Evolutionary conservation across 2,329 filamentous ascomycete genomes (phyloP), one percentile per base, ranked within the genome.

Genomic region (Colletotrichum brevisporum): DNA sequence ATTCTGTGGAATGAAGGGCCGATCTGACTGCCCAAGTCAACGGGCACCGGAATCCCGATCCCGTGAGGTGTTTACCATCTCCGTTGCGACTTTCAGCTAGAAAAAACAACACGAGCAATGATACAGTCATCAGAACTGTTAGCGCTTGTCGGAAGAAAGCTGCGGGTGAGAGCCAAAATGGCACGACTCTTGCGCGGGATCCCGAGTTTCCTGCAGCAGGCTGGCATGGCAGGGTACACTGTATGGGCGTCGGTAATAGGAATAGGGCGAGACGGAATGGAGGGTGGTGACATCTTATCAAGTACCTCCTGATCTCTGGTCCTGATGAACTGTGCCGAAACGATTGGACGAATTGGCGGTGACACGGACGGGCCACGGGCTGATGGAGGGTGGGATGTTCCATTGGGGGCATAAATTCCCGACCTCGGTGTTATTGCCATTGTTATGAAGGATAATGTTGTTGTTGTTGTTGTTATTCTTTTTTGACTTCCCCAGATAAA

Each of bases 201-300:
- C 8, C 31, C 31, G 31, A 36, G 10, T 8, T 10, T 36, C 31
- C 51, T 52, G 43, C 6, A 47, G 15, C n/a, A 47, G 41, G 51
- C 16, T 39, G 60, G 31, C 43, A 27, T n/a, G 61, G 31, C 43
- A 36, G 31, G 31, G 31, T 36, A 36, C 31, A 6, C 43, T 53
- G 47, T 26, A 39, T 36, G 31, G 16, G 52, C 43, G 52, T 36
- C 27, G 45, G 58, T 58, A 63, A 63, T 63, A 51, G 26, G 51
- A 63, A 63, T 63, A 51, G 26, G 51, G 27, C 27, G 41, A 53
- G 41, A 65, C 43, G 54, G 24, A 26, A 66, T 60, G 55, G 67
- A 31, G 43, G 50, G 55, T 52, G 18, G 50, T 51, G 50, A 69
- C 62, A 69, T 66, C 62, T 69, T 69, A 69, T 69, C 67, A 69